phyloP scores from a whole-genome alignment of 2,329 filamentous ascomycete genomes.

The Cytospora leucostoma region DNA sequence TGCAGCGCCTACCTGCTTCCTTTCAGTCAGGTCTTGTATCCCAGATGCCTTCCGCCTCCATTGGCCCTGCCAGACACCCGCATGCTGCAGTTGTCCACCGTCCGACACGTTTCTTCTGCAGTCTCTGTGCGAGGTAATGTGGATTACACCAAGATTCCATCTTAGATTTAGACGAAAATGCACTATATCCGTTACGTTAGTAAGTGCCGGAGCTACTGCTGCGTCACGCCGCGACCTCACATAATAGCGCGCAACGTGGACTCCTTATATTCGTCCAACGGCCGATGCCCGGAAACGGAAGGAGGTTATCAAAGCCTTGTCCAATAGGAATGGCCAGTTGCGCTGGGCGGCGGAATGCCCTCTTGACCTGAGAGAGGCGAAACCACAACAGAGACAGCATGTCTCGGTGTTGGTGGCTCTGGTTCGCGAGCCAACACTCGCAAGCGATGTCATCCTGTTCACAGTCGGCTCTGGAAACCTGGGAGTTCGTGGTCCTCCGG shows the following conservation, averaged over 20 bases:
- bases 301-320: neutral
- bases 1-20: slow-evolving; percentile 14
- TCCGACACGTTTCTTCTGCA: slow-evolving; percentile 3
- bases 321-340: slow-evolving; percentile 16
- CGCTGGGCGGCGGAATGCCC: slow-evolving; percentile 12
- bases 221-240: slow-evolving; percentile 26
- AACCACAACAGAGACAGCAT: slow-evolving; percentile 22
- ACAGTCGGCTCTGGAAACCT: slow-evolving; percentile 78
- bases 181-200: slow-evolving; percentile 29
- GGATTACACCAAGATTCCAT: slow-evolving; percentile 27
- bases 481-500: slow-evolving; percentile 67
- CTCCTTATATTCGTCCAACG: slow-evolving; percentile 25
- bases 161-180: slow-evolving; percentile 29
- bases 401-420: slow-evolving; percentile 24
- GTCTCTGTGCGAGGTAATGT: slow-evolving; percentile 9
- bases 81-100: slow-evolving; percentile 2
- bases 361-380: slow-evolving; percentile 20
- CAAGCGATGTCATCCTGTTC: slow-evolving; percentile 34
- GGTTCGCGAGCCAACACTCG: slow-evolving; percentile 16
- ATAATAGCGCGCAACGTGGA: slow-evolving; percentile 28
- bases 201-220: slow-evolving; percentile 27
- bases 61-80: neutral
- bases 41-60: slow-evolving; percentile 4
- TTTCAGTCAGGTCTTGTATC: slow-evolving; percentile 20
- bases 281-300: slow-evolving; percentile 13